A percentile compares a stretch with the other conserved stretches of the same genome.
Evolutionary conservation across 2,329 filamentous ascomycete species (phyloP).

Genomic region (Aspergillus calidoustus): DNA sequence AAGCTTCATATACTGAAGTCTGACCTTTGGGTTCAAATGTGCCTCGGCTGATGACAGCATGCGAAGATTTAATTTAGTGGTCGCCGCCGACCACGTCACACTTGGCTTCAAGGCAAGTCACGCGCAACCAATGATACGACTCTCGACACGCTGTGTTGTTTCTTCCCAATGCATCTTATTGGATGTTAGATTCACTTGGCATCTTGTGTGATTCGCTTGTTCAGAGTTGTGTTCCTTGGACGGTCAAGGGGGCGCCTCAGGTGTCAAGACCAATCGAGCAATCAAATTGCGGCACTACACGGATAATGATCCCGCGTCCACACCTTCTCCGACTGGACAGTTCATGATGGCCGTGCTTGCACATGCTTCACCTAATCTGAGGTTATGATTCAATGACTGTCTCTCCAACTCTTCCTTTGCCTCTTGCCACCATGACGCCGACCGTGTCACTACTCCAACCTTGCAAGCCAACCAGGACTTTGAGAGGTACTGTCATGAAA

Average conservation of each 20-base stretch:
- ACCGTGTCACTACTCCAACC: background rate
- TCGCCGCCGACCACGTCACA: slow-evolving; percentile 1
- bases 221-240: background rate
- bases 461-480: background rate
- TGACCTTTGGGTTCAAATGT: background rate
- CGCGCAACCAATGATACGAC: background rate
- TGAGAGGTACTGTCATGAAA: background rate
- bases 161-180: background rate
- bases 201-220: background rate
- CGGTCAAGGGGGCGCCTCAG: background rate
- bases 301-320: background rate
- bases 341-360: background rate
- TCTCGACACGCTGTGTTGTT: background rate
- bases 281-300: background rate
- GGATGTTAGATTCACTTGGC: background rate
- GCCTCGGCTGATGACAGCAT: background rate
- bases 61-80: background rate
- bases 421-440: background rate
- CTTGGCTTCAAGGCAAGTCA: background rate
- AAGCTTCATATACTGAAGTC: background rate
- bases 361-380: background rate
- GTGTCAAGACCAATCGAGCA: background rate
- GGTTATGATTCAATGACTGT: background rate
- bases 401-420: background rate
- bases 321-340: background rate